A percentile compares a stretch with the other conserved stretches of the same genome.
These are phyloP conservation scores for Globisporangium viniferum DNA, from an alignment of 352 stramenopile genomes.

Conservation along the genomic window DNA sequence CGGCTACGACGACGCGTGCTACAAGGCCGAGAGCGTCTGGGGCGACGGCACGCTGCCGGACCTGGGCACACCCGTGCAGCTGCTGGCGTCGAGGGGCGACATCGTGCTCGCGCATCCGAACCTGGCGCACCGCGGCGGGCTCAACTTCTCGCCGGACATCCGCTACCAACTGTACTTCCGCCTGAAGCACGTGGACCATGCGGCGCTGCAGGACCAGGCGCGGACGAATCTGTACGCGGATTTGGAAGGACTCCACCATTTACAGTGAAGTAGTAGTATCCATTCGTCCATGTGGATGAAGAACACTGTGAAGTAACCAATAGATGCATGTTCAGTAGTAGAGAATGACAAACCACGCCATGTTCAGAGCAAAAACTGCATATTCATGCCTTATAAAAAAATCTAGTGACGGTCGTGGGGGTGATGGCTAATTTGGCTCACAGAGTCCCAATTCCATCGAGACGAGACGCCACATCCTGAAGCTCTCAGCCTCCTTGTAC, in stretches of 20 bases:
- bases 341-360: neutral
- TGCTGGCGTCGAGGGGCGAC: constrained; percentile 53
- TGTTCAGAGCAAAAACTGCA: constrained; percentile 7
- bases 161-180: constrained; percentile 85
- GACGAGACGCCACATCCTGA: neutral
- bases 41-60: constrained; percentile 68
- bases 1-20: constrained; percentile 58
- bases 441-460: neutral
- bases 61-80: constrained; percentile 55
- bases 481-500: neutral
- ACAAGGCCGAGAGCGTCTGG: constrained; percentile 69
- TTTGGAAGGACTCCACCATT: constrained; percentile 47
- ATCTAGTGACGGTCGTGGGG: constrained; percentile 5
- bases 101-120: constrained; percentile 74
- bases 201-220: constrained; percentile 27
- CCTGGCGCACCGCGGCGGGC: constrained; percentile 65
- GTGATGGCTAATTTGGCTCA: neutral
- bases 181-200: constrained; percentile 66
- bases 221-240: constrained; percentile 43
- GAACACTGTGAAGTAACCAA: neutral
- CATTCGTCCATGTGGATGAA: neutral
- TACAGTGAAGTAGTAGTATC: neutral
- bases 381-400: constrained; percentile 12
- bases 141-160: constrained; percentile 81
- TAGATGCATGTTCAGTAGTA: constrained; percentile 7